phyloP scores from a whole-genome alignment of 768 basidiomycete species.

The Pluteus cervinus region DNA sequence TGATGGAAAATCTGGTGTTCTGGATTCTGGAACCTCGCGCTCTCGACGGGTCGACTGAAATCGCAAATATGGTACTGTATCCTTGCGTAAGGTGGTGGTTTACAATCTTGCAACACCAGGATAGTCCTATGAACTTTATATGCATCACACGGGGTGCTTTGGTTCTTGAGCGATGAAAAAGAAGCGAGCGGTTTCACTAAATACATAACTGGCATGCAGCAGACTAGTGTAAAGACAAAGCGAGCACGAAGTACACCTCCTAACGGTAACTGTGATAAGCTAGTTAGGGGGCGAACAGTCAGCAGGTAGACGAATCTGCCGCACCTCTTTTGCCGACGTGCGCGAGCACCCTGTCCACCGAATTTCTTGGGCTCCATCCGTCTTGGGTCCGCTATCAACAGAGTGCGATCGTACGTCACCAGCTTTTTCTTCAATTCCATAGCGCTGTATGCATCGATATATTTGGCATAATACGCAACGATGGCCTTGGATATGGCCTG shows the following conservation, averaged over 20 bases:
- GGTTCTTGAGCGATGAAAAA: slow-evolving; percentile 29
- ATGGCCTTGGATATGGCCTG: slow-evolving; percentile 98
- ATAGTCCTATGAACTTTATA: too few species aligned
- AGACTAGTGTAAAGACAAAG: too few species aligned
- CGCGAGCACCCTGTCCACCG: slow-evolving; percentile 97
- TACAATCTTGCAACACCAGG: too few species aligned
- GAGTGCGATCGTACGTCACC: slow-evolving; percentile 88
- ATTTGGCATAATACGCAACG: slow-evolving; percentile 98
- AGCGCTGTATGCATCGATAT: slow-evolving; percentile 94
- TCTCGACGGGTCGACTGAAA: too few species aligned
- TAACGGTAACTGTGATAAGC: slow-evolving; percentile 67
- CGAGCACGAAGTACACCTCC: too few species aligned
- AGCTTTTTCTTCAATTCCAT: slow-evolving; percentile 98
- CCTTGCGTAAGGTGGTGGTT: too few species aligned
- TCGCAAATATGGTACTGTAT: too few species aligned
- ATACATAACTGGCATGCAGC: slow-evolving; percentile 25
- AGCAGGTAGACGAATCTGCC: slow-evolving; percentile 13
- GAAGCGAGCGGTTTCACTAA: slow-evolving; percentile 41
- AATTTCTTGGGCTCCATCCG: slow-evolving; percentile 99
- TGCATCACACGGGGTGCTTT: too few species aligned
- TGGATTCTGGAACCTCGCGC: too few species aligned
- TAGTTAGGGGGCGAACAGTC: slow-evolving; percentile 7
- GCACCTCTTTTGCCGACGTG: slow-evolving; percentile 95
- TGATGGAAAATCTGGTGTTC: too few species aligned
- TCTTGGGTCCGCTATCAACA: slow-evolving; percentile 91